Evolutionary conservation across 2,329 filamentous ascomycete species (phyloP).

Genomic region (Pseudogymnoascus sp.): DNA sequence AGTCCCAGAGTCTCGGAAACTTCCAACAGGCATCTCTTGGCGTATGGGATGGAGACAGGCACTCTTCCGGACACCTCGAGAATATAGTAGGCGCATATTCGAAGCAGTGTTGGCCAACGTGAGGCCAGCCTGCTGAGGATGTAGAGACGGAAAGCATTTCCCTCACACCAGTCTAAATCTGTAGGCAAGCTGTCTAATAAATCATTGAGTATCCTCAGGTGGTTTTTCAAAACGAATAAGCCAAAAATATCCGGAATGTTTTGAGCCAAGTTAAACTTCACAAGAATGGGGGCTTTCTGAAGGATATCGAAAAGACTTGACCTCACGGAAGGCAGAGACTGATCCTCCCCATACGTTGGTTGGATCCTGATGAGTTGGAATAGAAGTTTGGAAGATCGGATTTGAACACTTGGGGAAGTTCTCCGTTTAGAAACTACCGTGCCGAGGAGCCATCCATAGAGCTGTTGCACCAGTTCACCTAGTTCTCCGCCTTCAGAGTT

Average conservation of each 20-base stretch:
- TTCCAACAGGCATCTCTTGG: constrained; percentile 58
- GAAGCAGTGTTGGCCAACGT: constrained; percentile 75
- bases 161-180: constrained; percentile 64
- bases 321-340: constrained; percentile 38
- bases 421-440: constrained; percentile 58
- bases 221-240: constrained; percentile 70
- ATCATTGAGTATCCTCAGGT: constrained; percentile 78
- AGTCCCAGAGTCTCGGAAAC: constrained; percentile 61
- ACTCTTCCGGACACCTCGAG: constrained; percentile 82
- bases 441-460: constrained; percentile 72
- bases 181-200: constrained; percentile 71
- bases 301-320: constrained; percentile 71
- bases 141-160: constrained; percentile 74
- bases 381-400: constrained; percentile 59
- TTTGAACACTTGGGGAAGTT: constrained; percentile 61
- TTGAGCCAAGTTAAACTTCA: constrained; percentile 68
- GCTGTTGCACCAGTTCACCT: constrained; percentile 57
- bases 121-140: constrained; percentile 71
- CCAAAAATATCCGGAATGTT: constrained; percentile 68
- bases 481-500: constrained; percentile 42
- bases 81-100: constrained; percentile 84
- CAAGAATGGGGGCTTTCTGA: constrained; percentile 52
- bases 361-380: constrained; percentile 59
- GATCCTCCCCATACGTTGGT: constrained; percentile 52
- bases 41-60: constrained; percentile 56